Base-by-base conservation (phyloP, 75 land plant species). In the Pinus tabuliformis region DNA sequence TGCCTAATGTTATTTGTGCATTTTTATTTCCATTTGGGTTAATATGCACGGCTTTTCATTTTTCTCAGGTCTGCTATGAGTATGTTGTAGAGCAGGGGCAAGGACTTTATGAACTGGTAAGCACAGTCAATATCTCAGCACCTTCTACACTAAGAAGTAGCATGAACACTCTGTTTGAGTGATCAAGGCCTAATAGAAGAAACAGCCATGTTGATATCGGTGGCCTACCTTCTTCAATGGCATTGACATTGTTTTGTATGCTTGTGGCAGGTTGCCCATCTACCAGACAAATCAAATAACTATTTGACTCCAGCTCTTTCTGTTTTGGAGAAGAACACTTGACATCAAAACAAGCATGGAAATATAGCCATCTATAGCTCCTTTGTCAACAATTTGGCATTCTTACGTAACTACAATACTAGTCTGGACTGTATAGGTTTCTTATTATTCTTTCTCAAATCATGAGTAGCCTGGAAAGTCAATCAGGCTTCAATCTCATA, bases 231-330 rank as follows among this genome's bases (percentile, higher is more conserved):
- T 64, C 37, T 36, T 33, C 6, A 64, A 18, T 68, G 42, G 21
- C 22, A 17, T 30, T 74, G 62, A 74, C 58, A 74, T 73, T 16
- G 54, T 28, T 59, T 57, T 20, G 22, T 9, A 59, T 64, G 37
- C 63, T 18, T 57, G 58, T 21, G 78, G 65, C 89, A 96, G 99
- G 97, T 96, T 17, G 99, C 99, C 5, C 99, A 96, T 89, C 80
- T 96, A 78, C 99, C 99, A 52, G 99, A 96, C 82, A 96, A 96
- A 82, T 93, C 99, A 56, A 96, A 96, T 73, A 96, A 96, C 70
- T 96, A 96, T 79, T 77, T 96, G 80, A 89, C 99, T 3, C 99
- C 99, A 37, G 99, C 99, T 18, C 81, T 96, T 42, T 84, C 99
- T 18, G 94, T 90, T 76, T 77, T 96, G 11, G 99, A 96, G 82